Evolutionary conservation across 768 basidiomycete species (phyloP).

Genomic region (Lactarius sp.): DNA sequence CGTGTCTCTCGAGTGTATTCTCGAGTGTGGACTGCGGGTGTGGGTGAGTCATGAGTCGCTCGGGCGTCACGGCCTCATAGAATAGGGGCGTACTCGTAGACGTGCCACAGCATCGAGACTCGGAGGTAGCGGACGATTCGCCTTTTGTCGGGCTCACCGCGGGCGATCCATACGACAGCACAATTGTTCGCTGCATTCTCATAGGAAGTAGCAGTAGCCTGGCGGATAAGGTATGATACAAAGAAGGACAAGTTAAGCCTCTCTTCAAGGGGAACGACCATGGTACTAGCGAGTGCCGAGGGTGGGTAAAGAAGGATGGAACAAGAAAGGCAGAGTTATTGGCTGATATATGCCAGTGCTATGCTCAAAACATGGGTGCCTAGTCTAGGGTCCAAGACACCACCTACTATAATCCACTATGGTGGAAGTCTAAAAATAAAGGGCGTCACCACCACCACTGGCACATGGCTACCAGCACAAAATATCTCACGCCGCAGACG

Average conservation of each 20-base stretch:
- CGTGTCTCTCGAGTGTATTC: conserved; percentile 46
- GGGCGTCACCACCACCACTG: not conserved
- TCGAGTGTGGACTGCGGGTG: conserved; percentile 29
- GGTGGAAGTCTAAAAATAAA: too few species aligned
- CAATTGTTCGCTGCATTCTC: conserved; percentile 51
- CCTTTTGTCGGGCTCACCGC: conserved; percentile 42
- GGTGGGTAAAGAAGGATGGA: not conserved
- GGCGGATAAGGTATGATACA: conserved; percentile 37
- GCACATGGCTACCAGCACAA: too few species aligned
- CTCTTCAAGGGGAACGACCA: not conserved
- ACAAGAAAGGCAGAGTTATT: not conserved
- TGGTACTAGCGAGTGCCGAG: not conserved
- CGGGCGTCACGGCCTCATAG: not conserved
- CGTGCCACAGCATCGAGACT: not conserved
- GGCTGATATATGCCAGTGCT: too few species aligned
- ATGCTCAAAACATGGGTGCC: too few species aligned
- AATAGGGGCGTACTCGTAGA: not conserved
- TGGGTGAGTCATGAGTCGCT: conserved; percentile 44
- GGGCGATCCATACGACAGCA: conserved; percentile 41
- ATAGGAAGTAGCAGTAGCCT: conserved; percentile 46
- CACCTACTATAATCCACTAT: too few species aligned
- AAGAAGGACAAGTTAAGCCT: conserved; percentile 31
- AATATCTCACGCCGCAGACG: not conserved
- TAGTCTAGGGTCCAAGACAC: too few species aligned
- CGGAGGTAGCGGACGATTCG: not conserved